A percentile compares a stretch with the other conserved stretches of the same genome.
Evolutionary conservation across 495 filamentous ascomycete genomes (phyloP).

Genomic region (Hypoxylon rickii): DNA sequence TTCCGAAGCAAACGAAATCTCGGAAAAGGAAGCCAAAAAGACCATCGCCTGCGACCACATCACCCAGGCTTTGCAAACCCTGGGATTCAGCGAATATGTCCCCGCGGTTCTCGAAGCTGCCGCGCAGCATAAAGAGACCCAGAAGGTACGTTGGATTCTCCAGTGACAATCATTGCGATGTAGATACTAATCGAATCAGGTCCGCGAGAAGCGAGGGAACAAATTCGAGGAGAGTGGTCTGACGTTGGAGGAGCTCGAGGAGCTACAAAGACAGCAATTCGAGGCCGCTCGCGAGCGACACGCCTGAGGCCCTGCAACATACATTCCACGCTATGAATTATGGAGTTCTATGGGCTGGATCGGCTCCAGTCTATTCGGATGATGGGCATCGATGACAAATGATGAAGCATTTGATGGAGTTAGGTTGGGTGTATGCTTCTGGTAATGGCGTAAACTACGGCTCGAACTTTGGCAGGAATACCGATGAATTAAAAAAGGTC

Average conservation of each 20-base stretch:
- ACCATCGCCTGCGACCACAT: constrained; percentile 98
- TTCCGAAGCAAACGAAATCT: constrained; percentile 96
- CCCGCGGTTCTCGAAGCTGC: constrained; percentile 84
- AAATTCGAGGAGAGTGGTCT: constrained; percentile 94
- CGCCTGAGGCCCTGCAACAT: constrained; percentile 34
- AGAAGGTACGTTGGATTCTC: constrained; percentile 68
- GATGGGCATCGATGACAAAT: neutral
- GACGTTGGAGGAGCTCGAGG: constrained; percentile 83
- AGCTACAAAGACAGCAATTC: constrained; percentile 90
- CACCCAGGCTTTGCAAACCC: constrained; percentile 83
- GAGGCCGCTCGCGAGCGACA: constrained; percentile 66
- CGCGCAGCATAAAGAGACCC: constrained; percentile 85
- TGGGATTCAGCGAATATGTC: constrained; percentile 91
- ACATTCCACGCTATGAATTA: neutral
- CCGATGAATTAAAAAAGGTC: constrained; percentile 12
- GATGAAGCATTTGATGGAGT: constrained; percentile 29
- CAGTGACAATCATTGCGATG: neutral
- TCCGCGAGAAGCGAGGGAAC: constrained; percentile 92
- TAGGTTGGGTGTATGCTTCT: constrained; percentile 16
- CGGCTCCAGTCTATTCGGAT: constrained; percentile 6
- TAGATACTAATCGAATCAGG: constrained; percentile 55
- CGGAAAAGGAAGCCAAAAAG: constrained; percentile 97
- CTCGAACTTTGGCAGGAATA: constrained; percentile 6
- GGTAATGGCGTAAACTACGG: constrained; percentile 18
- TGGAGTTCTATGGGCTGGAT: constrained; percentile 5